Conservation (phyloP, 2,329 filamentous ascomycete species). For the Aspergillus cejpii region DNA sequence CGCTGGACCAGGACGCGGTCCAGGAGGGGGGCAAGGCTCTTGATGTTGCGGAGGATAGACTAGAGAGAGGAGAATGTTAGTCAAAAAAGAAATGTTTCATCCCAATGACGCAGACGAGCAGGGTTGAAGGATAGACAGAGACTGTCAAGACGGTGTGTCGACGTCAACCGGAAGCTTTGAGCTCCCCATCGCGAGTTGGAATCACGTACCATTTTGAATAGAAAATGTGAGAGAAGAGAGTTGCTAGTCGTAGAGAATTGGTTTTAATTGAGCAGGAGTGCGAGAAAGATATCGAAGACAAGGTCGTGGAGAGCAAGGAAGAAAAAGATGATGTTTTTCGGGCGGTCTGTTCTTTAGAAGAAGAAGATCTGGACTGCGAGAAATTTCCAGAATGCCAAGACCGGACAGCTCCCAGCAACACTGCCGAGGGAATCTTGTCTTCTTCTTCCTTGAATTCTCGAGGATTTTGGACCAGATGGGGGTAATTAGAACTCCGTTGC, state of each 20-base stretch:
- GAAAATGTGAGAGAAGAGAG: slow-evolving; percentile 3
- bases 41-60: slow-evolving; percentile 81
- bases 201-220: slow-evolving; percentile 24
- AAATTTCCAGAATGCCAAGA: slow-evolving; percentile 45
- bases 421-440: slow-evolving; percentile 28
- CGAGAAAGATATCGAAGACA: slow-evolving; percentile 12
- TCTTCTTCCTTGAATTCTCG: not conserved
- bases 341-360: slow-evolving; percentile 26
- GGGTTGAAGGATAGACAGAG: not conserved
- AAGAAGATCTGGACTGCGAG: slow-evolving; percentile 35
- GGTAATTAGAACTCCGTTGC: not conserved
- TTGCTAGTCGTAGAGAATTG: slow-evolving; percentile 9
- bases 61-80: slow-evolving; percentile 12
- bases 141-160: slow-evolving; percentile 4
- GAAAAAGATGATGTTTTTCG: slow-evolving; percentile 24
- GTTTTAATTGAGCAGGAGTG: slow-evolving; percentile 2
- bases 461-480: not conserved
- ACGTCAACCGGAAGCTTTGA: slow-evolving; percentile 5
- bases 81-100: not conserved
- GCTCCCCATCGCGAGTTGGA: not conserved
- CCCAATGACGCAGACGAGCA: not conserved
- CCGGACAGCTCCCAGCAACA: slow-evolving; percentile 21
- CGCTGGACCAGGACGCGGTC: slow-evolving; percentile 98
- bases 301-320: slow-evolving; percentile 25
- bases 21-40: slow-evolving; percentile 86